Evolutionary conservation across 2,329 filamentous ascomycete species (phyloP).

Genomic region (Curvularia sp.): DNA sequence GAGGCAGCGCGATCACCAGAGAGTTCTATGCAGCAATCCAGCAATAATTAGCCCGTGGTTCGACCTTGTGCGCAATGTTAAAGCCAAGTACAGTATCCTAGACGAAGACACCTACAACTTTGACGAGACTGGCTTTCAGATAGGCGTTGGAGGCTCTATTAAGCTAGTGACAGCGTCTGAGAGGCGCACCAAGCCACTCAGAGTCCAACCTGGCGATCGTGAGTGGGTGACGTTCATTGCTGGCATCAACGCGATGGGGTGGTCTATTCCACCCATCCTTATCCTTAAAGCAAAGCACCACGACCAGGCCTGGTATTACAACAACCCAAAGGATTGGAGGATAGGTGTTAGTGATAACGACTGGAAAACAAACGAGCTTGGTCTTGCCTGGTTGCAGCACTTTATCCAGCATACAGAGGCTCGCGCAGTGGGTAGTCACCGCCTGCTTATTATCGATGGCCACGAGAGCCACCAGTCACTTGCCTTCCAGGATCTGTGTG

Average conservation of each 20-base stretch:
- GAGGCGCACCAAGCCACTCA: conserved; percentile 6
- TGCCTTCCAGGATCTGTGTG: conserved; percentile 48
- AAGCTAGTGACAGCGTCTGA: conserved; percentile 20
- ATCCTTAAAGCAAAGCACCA: conserved; percentile 22
- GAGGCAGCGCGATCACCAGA: conserved; percentile 15
- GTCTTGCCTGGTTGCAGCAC: conserved; percentile 47
- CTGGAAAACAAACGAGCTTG: conserved; percentile 47
- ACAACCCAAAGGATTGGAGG: conserved; percentile 29
- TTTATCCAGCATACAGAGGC: conserved; percentile 45
- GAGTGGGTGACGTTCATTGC: conserved; percentile 24
- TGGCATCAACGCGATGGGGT: conserved; percentile 19
- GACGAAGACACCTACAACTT: too few species aligned
- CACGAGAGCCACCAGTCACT: conserved; percentile 47
- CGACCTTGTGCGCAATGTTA: too few species aligned
- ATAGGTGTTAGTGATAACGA: conserved; percentile 43
- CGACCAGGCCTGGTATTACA: conserved; percentile 16
- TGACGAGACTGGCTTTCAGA: too few species aligned
- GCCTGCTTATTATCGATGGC: conserved; percentile 51
- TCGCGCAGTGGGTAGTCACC: conserved; percentile 35
- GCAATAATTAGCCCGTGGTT: too few species aligned
- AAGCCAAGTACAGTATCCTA: too few species aligned
- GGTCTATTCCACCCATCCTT: conserved; percentile 19
- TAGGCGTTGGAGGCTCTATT: too few species aligned
- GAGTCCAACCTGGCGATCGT: conserved; percentile 18
- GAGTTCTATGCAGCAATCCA: conserved; percentile 16